phyloP scores from a whole-genome alignment of 176 grass and related monocot species.

The Panicum miliaceum region DNA sequence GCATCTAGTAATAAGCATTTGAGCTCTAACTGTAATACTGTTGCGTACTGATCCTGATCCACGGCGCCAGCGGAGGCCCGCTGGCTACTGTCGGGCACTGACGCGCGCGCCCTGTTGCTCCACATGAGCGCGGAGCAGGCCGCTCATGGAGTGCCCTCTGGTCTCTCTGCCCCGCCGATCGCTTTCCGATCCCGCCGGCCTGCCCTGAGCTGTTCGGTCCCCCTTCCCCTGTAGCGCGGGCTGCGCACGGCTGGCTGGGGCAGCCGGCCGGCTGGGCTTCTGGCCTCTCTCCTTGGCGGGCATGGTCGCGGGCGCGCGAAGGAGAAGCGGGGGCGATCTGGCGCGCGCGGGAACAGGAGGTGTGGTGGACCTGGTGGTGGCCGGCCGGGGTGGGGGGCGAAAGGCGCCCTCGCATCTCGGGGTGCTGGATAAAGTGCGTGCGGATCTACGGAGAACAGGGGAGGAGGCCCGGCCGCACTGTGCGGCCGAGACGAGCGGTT shows the following conservation, averaged over 20 bases:
- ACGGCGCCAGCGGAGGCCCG: neutral
- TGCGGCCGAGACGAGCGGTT: neutral
- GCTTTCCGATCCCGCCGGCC: conserved; percentile 2
- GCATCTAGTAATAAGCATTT: too few relatives aligned
- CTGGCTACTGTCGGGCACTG: neutral
- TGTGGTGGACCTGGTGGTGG: neutral
- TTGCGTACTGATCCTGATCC: neutral
- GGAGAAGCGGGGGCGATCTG: neutral
- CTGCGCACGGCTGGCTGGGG: neutral
- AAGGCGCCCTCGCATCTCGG: neutral
- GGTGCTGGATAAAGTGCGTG: neutral
- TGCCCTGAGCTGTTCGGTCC: neutral
- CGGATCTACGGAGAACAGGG: neutral
- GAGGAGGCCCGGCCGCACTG: neutral
- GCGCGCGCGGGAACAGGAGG: neutral
- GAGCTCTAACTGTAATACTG: neutral
- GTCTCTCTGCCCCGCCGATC: neutral
- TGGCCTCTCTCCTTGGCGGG: too few relatives aligned
- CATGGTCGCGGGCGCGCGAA: neutral
- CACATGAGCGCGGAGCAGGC: neutral
- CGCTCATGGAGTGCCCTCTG: neutral
- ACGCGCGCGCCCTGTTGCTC: neutral
- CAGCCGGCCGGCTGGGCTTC: too few relatives aligned
- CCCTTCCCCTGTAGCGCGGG: neutral
- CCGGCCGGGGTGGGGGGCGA: neutral